phyloP scores from a whole-genome alignment of 1,139 yeast genomes.

The Candida sp. region DNA sequence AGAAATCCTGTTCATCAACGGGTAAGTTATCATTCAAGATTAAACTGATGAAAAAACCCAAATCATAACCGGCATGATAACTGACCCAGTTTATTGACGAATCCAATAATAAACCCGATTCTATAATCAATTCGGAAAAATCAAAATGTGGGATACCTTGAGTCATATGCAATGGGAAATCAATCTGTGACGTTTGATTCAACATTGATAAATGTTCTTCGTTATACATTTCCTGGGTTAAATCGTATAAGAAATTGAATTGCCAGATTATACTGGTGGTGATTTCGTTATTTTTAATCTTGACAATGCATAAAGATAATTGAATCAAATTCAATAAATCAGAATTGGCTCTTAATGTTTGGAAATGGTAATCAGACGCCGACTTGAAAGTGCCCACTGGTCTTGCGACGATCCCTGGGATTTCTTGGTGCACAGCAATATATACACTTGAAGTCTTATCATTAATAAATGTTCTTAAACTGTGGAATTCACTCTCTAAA shows the following conservation, averaged over 20 bases:
- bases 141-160: constrained; percentile 78
- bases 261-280: constrained; percentile 84
- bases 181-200: constrained; percentile 78
- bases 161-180: constrained; percentile 70
- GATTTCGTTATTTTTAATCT: constrained; percentile 64
- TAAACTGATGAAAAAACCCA: constrained; percentile 82
- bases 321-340: constrained; percentile 86
- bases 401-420: constrained; percentile 94
- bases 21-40: constrained; percentile 79
- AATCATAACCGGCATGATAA: constrained; percentile 92
- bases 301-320: constrained; percentile 82
- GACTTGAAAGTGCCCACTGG: constrained; percentile 96
- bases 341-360: constrained; percentile 87
- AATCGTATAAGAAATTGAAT: constrained; percentile 84
- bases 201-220: constrained; percentile 68
- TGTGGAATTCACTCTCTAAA: constrained; percentile 75
- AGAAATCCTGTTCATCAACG: constrained; percentile 73
- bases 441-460: constrained; percentile 57
- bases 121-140: constrained; percentile 82
- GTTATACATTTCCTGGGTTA: constrained; percentile 77
- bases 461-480: constrained; percentile 63
- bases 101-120: constrained; percentile 81
- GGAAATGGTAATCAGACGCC: constrained; percentile 92
- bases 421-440: constrained; percentile 83
- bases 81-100: constrained; percentile 82